Percentiles rank a stretch among this genome's conserved stretches.
Evolutionary conservation across 164 flowering plant species (phyloP).

Genomic region (Akebia trifoliata): DNA sequence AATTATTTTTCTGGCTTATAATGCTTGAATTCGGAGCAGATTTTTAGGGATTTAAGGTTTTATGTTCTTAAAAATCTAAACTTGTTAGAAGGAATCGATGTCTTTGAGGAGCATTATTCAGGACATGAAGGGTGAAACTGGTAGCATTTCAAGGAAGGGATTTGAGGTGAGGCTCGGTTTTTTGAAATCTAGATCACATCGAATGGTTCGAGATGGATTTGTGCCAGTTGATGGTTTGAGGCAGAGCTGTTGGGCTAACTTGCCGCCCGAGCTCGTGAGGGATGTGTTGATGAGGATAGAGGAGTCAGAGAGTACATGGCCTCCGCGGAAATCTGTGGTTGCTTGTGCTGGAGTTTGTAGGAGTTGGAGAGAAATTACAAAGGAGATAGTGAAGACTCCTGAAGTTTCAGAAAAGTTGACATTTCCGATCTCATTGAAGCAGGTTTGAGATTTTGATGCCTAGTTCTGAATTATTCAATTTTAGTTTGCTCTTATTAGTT

Average conservation of each 20-base stretch:
- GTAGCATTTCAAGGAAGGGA: slow-evolving; percentile 48
- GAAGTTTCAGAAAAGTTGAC: slow-evolving; percentile 47
- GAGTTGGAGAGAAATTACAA: slow-evolving; percentile 50
- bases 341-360: slow-evolving; percentile 87
- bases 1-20: not conserved
- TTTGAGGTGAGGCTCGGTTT: slow-evolving; percentile 55
- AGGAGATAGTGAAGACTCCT: slow-evolving; percentile 41
- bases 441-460: slow-evolving; percentile 38
- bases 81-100: slow-evolving; percentile 10
- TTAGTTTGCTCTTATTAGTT: not conserved
- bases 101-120: slow-evolving; percentile 36
- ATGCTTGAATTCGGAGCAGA: not conserved
- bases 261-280: slow-evolving; percentile 82
- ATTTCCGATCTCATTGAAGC: slow-evolving; percentile 61
- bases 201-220: slow-evolving; percentile 56
- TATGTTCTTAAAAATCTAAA: not conserved
- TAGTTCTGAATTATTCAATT: not conserved
- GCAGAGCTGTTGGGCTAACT: slow-evolving; percentile 72
- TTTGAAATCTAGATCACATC: slow-evolving; percentile 62
- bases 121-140: slow-evolving; percentile 60
- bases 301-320: slow-evolving; percentile 70
- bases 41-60: slow-evolving; percentile 1
- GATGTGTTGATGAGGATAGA: slow-evolving; percentile 76
- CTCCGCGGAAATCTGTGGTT: slow-evolving; percentile 57
- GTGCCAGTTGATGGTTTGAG: slow-evolving; percentile 30